Percentiles rank a stretch among this genome's conserved stretches.
Conservation (phyloP, 1,284 basidiomycete species). For the Phellinidium pouzarii region DNA sequence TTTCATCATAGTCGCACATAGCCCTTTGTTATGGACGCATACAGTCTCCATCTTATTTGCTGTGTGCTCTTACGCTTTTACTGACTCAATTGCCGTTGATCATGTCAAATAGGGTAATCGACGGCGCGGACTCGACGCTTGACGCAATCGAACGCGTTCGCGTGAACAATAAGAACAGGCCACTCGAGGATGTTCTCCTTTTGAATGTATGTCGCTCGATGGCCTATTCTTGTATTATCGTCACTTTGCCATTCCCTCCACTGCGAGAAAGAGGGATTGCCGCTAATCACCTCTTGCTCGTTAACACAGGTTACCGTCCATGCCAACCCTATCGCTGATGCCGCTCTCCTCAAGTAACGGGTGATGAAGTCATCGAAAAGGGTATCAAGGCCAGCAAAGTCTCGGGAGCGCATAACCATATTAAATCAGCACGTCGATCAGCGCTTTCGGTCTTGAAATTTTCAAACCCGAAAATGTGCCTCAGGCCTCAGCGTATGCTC, state of each 20-base stretch:
- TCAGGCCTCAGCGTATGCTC: too few relatives aligned
- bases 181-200: conserved; percentile 78
- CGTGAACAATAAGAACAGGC: conserved; percentile 87
- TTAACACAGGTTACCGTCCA: conserved; percentile 78
- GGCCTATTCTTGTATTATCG: too few relatives aligned
- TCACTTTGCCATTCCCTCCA: too few relatives aligned
- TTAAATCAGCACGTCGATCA: too few relatives aligned
- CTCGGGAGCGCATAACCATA: too few relatives aligned
- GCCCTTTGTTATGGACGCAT: neutral
- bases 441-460: too few relatives aligned
- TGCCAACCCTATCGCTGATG: conserved; percentile 88
- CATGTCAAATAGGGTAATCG: conserved; percentile 60
- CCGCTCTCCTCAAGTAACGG: conserved; percentile 33
- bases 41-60: neutral
- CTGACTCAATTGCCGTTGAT: neutral
- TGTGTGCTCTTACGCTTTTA: neutral
- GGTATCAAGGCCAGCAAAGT: neutral
- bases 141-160: conserved; percentile 88
- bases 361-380: neutral
- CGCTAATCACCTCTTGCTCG: neutral
- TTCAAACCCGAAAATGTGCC: too few relatives aligned
- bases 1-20: neutral
- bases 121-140: conserved; percentile 83
- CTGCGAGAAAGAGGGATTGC: too few relatives aligned
- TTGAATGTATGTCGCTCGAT: conserved; percentile 31